Evolutionary conservation across 768 basidiomycete genomes (phyloP).

Genomic region (Hericium coralloides): DNA sequence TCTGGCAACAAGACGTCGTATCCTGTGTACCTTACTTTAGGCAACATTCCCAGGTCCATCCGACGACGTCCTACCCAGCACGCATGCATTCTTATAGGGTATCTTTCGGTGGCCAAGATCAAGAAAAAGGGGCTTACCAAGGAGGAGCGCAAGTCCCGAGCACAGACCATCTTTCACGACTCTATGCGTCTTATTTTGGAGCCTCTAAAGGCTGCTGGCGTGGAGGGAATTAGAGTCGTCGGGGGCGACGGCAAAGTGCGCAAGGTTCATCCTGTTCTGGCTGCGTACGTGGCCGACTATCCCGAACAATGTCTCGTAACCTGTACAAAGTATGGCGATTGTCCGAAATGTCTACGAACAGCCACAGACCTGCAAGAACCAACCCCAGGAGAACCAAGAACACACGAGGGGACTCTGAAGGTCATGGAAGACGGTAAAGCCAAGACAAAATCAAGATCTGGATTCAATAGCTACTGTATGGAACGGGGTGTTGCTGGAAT

Average conservation of each 20-base stretch:
- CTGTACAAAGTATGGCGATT: slow-evolving; percentile 13
- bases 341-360: slow-evolving; percentile 13
- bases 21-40: slow-evolving; percentile 10
- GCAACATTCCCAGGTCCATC: slow-evolving; percentile 10
- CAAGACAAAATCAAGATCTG: background rate
- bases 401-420: background rate
- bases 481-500: background rate
- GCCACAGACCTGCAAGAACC: slow-evolving; percentile 5
- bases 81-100: slow-evolving; percentile 19
- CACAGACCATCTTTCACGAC: slow-evolving; percentile 7
- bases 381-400: background rate
- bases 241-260: slow-evolving; percentile 16
- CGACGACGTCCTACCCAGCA: slow-evolving; percentile 13
- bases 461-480: background rate
- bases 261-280: slow-evolving; percentile 18
- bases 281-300: slow-evolving; percentile 17
- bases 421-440: background rate
- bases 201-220: background rate
- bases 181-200: slow-evolving; percentile 2
- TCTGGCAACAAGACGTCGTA: slow-evolving; percentile 15
- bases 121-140: slow-evolving; percentile 7
- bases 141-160: background rate
- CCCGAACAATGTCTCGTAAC: slow-evolving; percentile 18
- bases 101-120: slow-evolving; percentile 17
- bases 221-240: slow-evolving; percentile 5